These are phyloP conservation scores for Aureobasidium subglaciale DNA, from an alignment of 2,329 filamentous ascomycete genomes.

Conservation along the genomic window DNA sequence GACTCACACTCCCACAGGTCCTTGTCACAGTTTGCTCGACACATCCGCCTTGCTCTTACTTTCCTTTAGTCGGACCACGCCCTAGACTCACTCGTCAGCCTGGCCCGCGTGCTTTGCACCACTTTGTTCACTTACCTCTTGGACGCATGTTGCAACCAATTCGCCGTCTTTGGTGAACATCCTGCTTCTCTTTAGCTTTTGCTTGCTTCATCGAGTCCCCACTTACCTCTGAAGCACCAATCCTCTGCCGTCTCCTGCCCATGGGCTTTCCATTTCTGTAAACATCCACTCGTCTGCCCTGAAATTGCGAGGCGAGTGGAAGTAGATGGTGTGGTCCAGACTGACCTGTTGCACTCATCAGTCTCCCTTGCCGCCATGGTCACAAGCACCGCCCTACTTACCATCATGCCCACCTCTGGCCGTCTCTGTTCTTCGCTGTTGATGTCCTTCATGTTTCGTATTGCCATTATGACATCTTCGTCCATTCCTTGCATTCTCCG, in stretches of 20 bases:
- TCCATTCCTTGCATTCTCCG: slow-evolving; percentile 37
- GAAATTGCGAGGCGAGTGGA: slow-evolving; percentile 45
- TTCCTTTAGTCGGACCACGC: slow-evolving; percentile 46
- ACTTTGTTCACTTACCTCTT: slow-evolving; percentile 51
- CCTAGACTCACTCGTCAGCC: slow-evolving; percentile 31
- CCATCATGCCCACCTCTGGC: slow-evolving; percentile 73
- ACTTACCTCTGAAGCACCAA: slow-evolving; percentile 59
- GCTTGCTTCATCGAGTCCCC: not conserved
- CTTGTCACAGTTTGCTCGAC: slow-evolving; percentile 19
- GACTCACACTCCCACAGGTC: not conserved
- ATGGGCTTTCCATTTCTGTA: slow-evolving; percentile 71
- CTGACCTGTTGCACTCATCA: slow-evolving; percentile 30
- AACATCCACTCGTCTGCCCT: slow-evolving; percentile 66
- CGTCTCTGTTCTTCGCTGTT: slow-evolving; percentile 33
- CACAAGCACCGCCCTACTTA: slow-evolving; percentile 30
- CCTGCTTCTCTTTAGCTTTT: slow-evolving; percentile 16
- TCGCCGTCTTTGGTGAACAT: slow-evolving; percentile 66
- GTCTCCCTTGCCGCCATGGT: not conserved
- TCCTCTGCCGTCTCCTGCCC: slow-evolving; percentile 70
- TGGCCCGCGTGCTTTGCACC: not conserved
- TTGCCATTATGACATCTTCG: slow-evolving; percentile 47
- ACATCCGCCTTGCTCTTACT: not conserved
- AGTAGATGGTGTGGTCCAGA: slow-evolving; percentile 61
- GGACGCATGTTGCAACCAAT: slow-evolving; percentile 69
- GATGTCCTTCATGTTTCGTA: slow-evolving; percentile 33